These are phyloP conservation scores for Trichoderma harzianum DNA, from an alignment of 2,329 filamentous ascomycete species.

Conservation along the genomic window DNA sequence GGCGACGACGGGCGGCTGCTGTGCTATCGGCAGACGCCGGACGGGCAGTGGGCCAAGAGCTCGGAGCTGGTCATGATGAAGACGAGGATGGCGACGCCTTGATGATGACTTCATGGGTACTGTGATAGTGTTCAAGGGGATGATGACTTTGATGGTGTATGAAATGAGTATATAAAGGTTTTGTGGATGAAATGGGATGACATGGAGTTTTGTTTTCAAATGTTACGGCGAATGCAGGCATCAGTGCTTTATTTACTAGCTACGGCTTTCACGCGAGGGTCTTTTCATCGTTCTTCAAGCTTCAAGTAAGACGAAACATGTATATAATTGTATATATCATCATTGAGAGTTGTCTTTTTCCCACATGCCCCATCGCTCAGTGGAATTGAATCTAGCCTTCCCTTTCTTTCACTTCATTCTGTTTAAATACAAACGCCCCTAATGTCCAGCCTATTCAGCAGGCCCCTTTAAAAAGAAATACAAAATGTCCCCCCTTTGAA, in stretches of 20 bases:
- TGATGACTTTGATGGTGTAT: neutral
- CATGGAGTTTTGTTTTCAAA: neutral
- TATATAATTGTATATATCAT: neutral
- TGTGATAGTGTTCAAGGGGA: no score
- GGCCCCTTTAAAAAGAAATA: neutral
- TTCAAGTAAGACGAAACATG: neutral
- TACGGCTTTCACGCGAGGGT: neutral
- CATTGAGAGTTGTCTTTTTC: neutral
- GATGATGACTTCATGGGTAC: no score
- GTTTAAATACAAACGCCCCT: slow-evolving; percentile 8
- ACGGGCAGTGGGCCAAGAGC: slow-evolving; percentile 57
- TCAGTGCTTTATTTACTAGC: neutral
- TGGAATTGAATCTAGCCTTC: neutral
- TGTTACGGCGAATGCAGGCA: neutral
- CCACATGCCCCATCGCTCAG: neutral
- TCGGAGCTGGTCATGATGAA: slow-evolving; percentile 58
- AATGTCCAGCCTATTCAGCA: neutral
- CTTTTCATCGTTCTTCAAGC: neutral
- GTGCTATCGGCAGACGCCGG: slow-evolving; percentile 58
- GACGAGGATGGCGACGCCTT: slow-evolving; percentile 49
- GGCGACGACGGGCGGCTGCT: slow-evolving; percentile 70
- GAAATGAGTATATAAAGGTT: neutral
- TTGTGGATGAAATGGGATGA: neutral
- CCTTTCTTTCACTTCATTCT: neutral
- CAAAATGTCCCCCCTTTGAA: neutral